A percentile compares a stretch with the other conserved stretches of the same genome.
phyloP scores from a whole-genome alignment of 208 protist species.

The Trichomonas vaginalis region DNA sequence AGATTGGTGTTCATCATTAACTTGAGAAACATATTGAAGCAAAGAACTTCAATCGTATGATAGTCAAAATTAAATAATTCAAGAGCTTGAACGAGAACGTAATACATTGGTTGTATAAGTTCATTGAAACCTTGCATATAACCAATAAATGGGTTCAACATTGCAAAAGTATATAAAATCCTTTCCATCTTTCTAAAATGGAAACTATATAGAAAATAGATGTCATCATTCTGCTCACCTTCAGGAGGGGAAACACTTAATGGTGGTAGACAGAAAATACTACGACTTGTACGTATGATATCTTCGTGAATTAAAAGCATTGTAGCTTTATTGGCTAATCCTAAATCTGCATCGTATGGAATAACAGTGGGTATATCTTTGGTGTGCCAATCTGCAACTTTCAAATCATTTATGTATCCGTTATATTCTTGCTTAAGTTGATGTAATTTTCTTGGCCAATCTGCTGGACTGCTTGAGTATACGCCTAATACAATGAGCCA shows the following conservation, averaged over 20 bases:
- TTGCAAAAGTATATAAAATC: neutral
- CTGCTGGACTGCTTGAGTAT: neutral
- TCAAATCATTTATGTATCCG: neutral
- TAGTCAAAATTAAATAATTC: neutral
- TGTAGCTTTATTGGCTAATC: neutral
- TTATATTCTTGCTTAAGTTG: neutral
- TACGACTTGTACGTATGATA: neutral
- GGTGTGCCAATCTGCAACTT: neutral
- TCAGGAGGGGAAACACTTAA: neutral
- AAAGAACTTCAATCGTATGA: neutral
- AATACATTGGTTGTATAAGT: neutral
- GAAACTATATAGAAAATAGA: neutral
- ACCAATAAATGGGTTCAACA: neutral
- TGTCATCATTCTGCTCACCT: neutral
- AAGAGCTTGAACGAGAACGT: neutral
- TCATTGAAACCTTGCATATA: slow-evolving; percentile 15
- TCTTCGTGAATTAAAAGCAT: neutral
- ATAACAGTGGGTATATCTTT: neutral
- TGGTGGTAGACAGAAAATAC: neutral
- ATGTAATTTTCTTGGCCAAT: neutral
- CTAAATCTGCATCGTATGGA: neutral
- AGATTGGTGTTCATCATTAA: neutral
- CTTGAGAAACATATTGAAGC: neutral
- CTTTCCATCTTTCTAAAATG: neutral
- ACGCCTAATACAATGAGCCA: neutral